Conservation (phyloP, 768 basidiomycete species). For the Filobasidium floriforme region DNA sequence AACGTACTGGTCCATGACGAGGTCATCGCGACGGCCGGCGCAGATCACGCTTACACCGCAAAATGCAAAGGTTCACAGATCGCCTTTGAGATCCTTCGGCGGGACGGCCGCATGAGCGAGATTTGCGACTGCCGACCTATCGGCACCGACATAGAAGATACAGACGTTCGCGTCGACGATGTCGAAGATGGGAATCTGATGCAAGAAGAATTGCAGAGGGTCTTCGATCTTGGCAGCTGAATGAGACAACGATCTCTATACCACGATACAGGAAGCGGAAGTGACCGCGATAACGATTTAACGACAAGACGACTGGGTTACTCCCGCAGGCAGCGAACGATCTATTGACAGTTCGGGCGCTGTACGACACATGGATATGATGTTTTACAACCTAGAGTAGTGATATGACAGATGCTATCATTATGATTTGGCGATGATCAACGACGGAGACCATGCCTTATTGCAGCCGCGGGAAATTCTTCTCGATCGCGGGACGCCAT, state of each 20-base stretch:
- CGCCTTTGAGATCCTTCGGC: not conserved
- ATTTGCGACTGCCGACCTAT: not conserved
- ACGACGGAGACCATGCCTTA: not conserved
- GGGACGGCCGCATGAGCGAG: not conserved
- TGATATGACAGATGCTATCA: not conserved
- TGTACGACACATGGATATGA: not conserved
- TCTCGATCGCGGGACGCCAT: not conserved
- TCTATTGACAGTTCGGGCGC: no score
- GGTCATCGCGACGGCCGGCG: not conserved
- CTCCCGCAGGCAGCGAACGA: no score
- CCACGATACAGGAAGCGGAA: not conserved
- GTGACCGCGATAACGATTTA: no score
- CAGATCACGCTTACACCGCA: conserved; percentile 7
- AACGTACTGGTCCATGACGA: not conserved
- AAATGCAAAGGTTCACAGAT: conserved; percentile 5
- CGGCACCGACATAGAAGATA: not conserved
- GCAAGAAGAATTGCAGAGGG: not conserved
- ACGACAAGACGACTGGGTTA: no score
- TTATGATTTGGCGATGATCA: not conserved
- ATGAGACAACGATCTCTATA: not conserved
- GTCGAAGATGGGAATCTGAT: conserved; percentile 2
- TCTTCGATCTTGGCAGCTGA: not conserved
- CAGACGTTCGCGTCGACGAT: not conserved
- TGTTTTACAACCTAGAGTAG: not conserved
- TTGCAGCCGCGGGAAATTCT: not conserved